Conservation (phyloP, 2,329 filamentous ascomycete genomes). For the Fusarium graminum region DNA sequence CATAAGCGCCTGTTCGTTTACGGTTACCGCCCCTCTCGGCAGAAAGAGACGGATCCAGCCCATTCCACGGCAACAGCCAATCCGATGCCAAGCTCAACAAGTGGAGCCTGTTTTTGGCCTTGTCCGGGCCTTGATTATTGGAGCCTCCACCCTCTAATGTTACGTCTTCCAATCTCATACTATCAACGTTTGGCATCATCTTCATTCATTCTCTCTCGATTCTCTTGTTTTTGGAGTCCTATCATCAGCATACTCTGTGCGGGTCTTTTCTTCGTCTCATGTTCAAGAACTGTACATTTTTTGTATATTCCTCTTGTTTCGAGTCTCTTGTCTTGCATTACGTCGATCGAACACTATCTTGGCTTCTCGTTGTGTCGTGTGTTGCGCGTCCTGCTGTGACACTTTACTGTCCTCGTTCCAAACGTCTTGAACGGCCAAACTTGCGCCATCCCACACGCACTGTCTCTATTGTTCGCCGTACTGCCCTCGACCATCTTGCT, state of each 20-base stretch:
- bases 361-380: slow-evolving; percentile 14
- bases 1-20: slow-evolving; percentile 12
- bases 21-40: slow-evolving; percentile 11
- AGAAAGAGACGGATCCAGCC: slow-evolving; percentile 21
- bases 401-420: slow-evolving; percentile 17
- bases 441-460: slow-evolving; percentile 8
- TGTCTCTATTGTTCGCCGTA: slow-evolving; percentile 14
- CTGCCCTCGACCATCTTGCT: slow-evolving; percentile 8
- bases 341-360: slow-evolving; percentile 6
- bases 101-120: slow-evolving; percentile 30
- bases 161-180: slow-evolving; percentile 13
- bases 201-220: slow-evolving; percentile 21
- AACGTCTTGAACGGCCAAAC: slow-evolving; percentile 17
- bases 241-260: slow-evolving; percentile 1
- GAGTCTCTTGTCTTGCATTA: slow-evolving; percentile 13
- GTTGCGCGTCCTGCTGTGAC: slow-evolving; percentile 35
- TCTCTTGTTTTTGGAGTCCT: slow-evolving; percentile 22
- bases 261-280: not conserved
- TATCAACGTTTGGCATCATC: slow-evolving; percentile 23
- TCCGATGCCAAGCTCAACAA: slow-evolving; percentile 4
- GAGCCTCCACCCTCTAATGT: slow-evolving; percentile 29
- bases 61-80: slow-evolving; percentile 24
- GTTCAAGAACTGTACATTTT: slow-evolving; percentile 2
- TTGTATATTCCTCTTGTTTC: not conserved
- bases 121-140: slow-evolving; percentile 15